phyloP scores from a whole-genome alignment of 2,329 filamentous ascomycete genomes.

The Pseudogymnoascus sp. region DNA sequence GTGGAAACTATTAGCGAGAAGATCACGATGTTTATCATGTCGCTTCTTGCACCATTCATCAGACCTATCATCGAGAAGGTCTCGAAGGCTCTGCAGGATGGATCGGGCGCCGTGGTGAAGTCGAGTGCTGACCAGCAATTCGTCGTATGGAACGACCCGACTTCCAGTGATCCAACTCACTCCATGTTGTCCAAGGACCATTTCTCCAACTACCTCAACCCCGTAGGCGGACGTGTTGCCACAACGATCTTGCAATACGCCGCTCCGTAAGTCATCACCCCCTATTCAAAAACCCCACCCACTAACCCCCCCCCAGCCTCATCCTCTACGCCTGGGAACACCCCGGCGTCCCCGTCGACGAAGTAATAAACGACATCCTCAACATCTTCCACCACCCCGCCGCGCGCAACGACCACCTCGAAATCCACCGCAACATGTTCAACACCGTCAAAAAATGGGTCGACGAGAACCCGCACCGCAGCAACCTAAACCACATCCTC shows the following conservation, averaged over 20 bases:
- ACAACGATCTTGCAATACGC: slow-evolving; percentile 74
- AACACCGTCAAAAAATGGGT: slow-evolving; percentile 75
- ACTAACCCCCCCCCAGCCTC: slow-evolving; percentile 38
- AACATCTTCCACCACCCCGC: slow-evolving; percentile 87
- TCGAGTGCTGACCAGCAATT: slow-evolving; percentile 66
- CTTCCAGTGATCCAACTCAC: slow-evolving; percentile 70
- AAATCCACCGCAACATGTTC: slow-evolving; percentile 86
- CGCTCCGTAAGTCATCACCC: slow-evolving; percentile 55
- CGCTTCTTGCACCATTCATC: slow-evolving; percentile 83
- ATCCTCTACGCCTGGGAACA: slow-evolving; percentile 92
- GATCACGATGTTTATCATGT: slow-evolving; percentile 83
- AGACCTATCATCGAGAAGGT: slow-evolving; percentile 84
- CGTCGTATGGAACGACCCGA: slow-evolving; percentile 70
- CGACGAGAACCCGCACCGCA: slow-evolving; percentile 56
- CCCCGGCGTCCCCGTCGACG: slow-evolving; percentile 68
- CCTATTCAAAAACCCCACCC: too few relatives aligned
- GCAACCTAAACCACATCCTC: slow-evolving; percentile 65
- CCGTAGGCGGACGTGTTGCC: slow-evolving; percentile 66
- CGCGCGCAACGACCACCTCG: slow-evolving; percentile 62
- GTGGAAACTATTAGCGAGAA: slow-evolving; percentile 92
- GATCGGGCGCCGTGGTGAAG: slow-evolving; percentile 62
- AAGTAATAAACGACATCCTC: slow-evolving; percentile 73
- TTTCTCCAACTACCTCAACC: slow-evolving; percentile 70
- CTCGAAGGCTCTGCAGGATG: slow-evolving; percentile 74
- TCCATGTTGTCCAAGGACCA: slow-evolving; percentile 80